Evolutionary conservation across 805 yeast species (phyloP).

Genomic region (Candida lessepsii): DNA sequence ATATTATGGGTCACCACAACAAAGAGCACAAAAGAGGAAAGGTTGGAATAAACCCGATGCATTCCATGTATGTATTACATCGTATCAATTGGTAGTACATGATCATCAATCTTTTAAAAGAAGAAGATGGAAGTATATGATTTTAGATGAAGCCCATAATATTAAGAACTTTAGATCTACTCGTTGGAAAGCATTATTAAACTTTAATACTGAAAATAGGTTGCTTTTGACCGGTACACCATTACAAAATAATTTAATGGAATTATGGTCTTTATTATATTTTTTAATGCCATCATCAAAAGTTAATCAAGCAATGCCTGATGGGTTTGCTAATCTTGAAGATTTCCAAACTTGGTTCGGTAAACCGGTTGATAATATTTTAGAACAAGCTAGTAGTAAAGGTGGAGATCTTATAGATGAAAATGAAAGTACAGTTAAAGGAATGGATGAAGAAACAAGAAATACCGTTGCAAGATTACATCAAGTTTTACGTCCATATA

Average conservation of each 20-base stretch:
- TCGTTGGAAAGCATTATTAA: conserved; percentile 93
- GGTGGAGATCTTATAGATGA: conserved; percentile 47
- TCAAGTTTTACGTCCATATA: conserved; percentile 89
- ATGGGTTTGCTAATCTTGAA: conserved; percentile 92
- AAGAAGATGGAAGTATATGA: conserved; percentile 94
- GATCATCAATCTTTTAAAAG: conserved; percentile 93
- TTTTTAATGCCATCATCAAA: conserved; percentile 93
- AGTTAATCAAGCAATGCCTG: conserved; percentile 74
- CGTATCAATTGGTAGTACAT: conserved; percentile 95
- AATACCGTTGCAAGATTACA: conserved; percentile 86
- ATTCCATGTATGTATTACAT: conserved; percentile 95
- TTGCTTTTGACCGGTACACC: conserved; percentile 95
- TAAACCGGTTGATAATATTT: conserved; percentile 89
- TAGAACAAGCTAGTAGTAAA: conserved; percentile 62
- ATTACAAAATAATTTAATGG: conserved; percentile 89
- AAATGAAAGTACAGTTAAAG: conserved; percentile 32
- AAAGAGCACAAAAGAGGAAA: conserved; percentile 89
- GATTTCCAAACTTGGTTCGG: conserved; percentile 99
- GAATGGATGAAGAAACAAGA: conserved; percentile 71
- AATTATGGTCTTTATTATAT: conserved; percentile 91
- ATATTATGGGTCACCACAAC: conserved; percentile 95
- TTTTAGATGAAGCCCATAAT: conserved; percentile 96
- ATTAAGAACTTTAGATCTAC: conserved; percentile 95
- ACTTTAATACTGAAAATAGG: conserved; percentile 89
- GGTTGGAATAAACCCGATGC: conserved; percentile 98